Evolutionary conservation across 306 rosid genomes (phyloP).

Genomic region (Cucumis sativus): DNA sequence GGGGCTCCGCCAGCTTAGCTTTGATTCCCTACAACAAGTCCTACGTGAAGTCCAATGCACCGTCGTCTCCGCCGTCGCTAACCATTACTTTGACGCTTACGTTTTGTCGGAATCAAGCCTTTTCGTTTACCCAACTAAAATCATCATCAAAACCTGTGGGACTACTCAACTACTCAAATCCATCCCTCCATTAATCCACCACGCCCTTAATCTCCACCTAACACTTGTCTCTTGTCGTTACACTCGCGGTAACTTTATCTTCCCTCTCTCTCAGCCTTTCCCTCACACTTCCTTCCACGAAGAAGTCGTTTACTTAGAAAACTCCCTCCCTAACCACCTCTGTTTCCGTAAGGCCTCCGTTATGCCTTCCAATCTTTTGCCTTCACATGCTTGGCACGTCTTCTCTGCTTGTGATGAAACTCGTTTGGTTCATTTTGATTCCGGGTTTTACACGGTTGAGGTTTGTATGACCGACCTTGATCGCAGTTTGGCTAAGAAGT

Average conservation of each 20-base stretch:
- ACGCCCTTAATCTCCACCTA: slow-evolving; percentile 31
- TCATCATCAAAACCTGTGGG: slow-evolving; percentile 94
- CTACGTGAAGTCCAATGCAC: slow-evolving; percentile 85
- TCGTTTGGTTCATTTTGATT: not conserved
- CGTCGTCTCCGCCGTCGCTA: slow-evolving; percentile 89
- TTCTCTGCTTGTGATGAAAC: slow-evolving; percentile 40
- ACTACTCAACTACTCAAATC: slow-evolving; percentile 95
- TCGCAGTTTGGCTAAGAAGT: slow-evolving; percentile 43
- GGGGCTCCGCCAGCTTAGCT: slow-evolving; percentile 36
- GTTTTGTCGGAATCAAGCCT: slow-evolving; percentile 93
- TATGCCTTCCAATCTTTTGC: slow-evolving; percentile 51
- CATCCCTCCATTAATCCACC: slow-evolving; percentile 54
- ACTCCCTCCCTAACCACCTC: slow-evolving; percentile 39
- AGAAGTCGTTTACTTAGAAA: slow-evolving; percentile 50
- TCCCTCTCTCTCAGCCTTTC: slow-evolving; percentile 74
- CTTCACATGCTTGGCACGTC: slow-evolving; percentile 82
- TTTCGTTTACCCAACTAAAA: slow-evolving; percentile 84
- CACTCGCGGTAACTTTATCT: slow-evolving; percentile 82
- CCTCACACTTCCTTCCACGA: slow-evolving; percentile 72
- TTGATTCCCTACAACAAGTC: slow-evolving; percentile 50
- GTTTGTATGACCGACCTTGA: slow-evolving; percentile 96
- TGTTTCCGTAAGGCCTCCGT: slow-evolving; percentile 59
- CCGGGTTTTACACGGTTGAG: slow-evolving; percentile 43
- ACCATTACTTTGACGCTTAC: slow-evolving; percentile 69
- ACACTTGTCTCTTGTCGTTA: slow-evolving; percentile 45